A percentile compares a stretch with the other conserved stretches of the same genome.
These are phyloP conservation scores for Emericellopsis atlantica DNA, from an alignment of 2,329 filamentous ascomycete genomes.

Conservation along the genomic window DNA sequence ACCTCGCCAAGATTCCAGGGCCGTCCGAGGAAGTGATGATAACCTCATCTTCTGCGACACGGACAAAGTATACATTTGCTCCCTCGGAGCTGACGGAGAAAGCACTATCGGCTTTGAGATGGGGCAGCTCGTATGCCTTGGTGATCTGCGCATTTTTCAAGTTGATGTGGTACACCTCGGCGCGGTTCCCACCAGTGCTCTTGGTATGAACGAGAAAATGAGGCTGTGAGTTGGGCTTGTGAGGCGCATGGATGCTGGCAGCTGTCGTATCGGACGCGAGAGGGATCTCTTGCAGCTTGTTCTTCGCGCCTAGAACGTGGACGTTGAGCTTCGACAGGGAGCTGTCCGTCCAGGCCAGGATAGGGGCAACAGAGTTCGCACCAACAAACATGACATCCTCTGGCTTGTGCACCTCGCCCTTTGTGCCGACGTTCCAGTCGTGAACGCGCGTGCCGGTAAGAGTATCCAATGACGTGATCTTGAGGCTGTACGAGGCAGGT, in stretches of 20 bases:
- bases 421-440: slow-evolving; percentile 60
- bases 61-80: slow-evolving; percentile 80
- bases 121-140: slow-evolving; percentile 73
- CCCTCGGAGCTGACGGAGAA: slow-evolving; percentile 69
- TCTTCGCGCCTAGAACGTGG: slow-evolving; percentile 54
- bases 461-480: slow-evolving; percentile 61
- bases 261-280: slow-evolving; percentile 31
- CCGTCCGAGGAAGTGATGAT: slow-evolving; percentile 65
- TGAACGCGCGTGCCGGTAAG: slow-evolving; percentile 59
- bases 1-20: slow-evolving; percentile 62
- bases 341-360: slow-evolving; percentile 64
- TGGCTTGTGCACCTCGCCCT: slow-evolving; percentile 54
- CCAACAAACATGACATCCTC: slow-evolving; percentile 63
- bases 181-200: slow-evolving; percentile 60
- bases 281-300: slow-evolving; percentile 35
- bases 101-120: slow-evolving; percentile 54
- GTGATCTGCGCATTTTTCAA: slow-evolving; percentile 53
- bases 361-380: slow-evolving; percentile 60
- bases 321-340: slow-evolving; percentile 50
- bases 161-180: slow-evolving; percentile 76
- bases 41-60: slow-evolving; percentile 64
- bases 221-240: slow-evolving; percentile 55
- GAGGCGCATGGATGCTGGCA: slow-evolving; percentile 62
- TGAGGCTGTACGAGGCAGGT: slow-evolving; percentile 61
- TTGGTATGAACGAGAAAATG: slow-evolving; percentile 81